These are phyloP conservation scores for Yamadazyma endophytica DNA, from an alignment of 805 yeast species.

Conservation along the genomic window DNA sequence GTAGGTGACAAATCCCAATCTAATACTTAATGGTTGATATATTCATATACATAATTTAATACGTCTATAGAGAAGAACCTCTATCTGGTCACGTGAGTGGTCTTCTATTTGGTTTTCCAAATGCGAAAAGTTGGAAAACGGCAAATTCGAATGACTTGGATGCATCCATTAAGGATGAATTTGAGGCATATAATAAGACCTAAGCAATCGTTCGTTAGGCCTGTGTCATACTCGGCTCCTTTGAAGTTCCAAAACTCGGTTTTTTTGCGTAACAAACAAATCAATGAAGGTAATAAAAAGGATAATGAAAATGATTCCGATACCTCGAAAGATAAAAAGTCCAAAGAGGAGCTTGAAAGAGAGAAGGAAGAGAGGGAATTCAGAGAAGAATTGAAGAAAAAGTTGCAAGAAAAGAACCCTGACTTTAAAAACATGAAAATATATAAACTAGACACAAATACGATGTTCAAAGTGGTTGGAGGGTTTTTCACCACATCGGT, in stretches of 20 bases:
- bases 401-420: constrained; percentile 25
- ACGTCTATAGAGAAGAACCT: too few relatives aligned
- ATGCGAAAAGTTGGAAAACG: too few relatives aligned
- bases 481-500: constrained; percentile 18
- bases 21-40: neutral
- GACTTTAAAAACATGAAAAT: constrained; percentile 29
- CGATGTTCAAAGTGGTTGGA: constrained; percentile 13
- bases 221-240: too few relatives aligned
- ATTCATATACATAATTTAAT: neutral
- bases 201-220: too few relatives aligned
- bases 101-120: too few relatives aligned
- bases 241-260: too few relatives aligned
- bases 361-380: constrained; percentile 28
- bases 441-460: constrained; percentile 17
- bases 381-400: constrained; percentile 30
- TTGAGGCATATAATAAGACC: too few relatives aligned
- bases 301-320: constrained; percentile 3
- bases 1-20: constrained; percentile 11
- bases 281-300: constrained; percentile 1
- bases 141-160: too few relatives aligned
- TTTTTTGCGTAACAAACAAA: too few relatives aligned
- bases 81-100: too few relatives aligned
- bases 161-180: too few relatives aligned
- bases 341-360: constrained; percentile 12
- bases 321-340: constrained; percentile 5